These are phyloP conservation scores for Curvularia sp. DNA, from an alignment of 2,329 filamentous ascomycete genomes.

Conservation along the genomic window DNA sequence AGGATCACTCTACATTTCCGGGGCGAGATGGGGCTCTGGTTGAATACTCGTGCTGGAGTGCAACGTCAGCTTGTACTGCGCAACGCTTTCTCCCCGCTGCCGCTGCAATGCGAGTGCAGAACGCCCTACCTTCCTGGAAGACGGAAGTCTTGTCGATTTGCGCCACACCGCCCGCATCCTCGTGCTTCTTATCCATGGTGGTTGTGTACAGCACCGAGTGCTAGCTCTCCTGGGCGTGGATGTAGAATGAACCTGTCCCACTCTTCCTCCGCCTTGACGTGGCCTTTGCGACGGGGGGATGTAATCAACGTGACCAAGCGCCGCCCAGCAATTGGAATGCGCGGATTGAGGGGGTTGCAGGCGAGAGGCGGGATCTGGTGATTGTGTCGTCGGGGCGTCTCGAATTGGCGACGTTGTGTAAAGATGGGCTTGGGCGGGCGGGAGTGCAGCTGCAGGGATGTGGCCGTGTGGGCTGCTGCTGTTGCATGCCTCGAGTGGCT, in stretches of 20 bases:
- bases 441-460: conserved; percentile 42
- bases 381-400: conserved; percentile 23
- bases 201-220: conserved; percentile 29
- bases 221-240: conserved; percentile 26
- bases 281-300: conserved; percentile 36
- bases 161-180: conserved; percentile 94
- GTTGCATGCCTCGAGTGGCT: conserved; percentile 12
- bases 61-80: conserved; percentile 31
- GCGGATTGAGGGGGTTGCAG: conserved; percentile 5
- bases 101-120: conserved; percentile 6
- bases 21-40: conserved; percentile 94
- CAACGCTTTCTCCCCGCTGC: conserved; percentile 6
- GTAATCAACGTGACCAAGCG: conserved; percentile 16
- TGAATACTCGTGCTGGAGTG: conserved; percentile 87
- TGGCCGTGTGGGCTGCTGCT: conserved; percentile 39
- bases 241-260: conserved; percentile 34
- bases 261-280: conserved; percentile 45
- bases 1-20: conserved; percentile 92
- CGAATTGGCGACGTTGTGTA: conserved; percentile 45
- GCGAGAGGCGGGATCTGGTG: conserved; percentile 7
- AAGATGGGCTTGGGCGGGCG: conserved; percentile 34
- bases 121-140: conserved; percentile 90
- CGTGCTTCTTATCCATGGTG: conserved; percentile 84
- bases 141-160: conserved; percentile 98
- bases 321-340: conserved; percentile 18